phyloP scores from a whole-genome alignment of 345 rosid species.

The Eucalyptus cladocalyx region DNA sequence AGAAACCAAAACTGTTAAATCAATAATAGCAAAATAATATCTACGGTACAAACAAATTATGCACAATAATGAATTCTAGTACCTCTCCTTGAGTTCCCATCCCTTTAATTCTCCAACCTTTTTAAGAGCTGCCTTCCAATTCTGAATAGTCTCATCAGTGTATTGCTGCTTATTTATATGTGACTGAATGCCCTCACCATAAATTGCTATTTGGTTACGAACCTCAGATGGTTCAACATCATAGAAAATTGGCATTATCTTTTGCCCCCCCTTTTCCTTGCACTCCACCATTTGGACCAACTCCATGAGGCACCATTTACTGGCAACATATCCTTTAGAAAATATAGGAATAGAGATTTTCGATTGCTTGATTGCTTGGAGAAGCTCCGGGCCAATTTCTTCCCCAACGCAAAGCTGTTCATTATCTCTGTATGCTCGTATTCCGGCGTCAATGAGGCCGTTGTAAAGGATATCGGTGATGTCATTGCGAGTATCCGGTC shows the following conservation, averaged over 20 bases:
- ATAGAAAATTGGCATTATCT: not conserved
- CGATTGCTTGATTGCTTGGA: fast-evolving
- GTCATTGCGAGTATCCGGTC: too few relatives aligned
- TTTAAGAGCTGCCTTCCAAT: too few relatives aligned
- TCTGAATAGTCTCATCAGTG: too few relatives aligned
- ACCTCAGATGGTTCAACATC: fast-evolving
- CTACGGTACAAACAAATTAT: too few relatives aligned
- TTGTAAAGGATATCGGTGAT: fast-evolving
- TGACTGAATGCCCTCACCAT: fast-evolving
- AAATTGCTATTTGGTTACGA: fast-evolving
- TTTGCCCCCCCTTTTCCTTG: not conserved
- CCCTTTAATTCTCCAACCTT: too few relatives aligned
- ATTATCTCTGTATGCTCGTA: not conserved
- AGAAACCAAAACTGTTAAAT: too few relatives aligned
- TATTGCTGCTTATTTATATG: too few relatives aligned
- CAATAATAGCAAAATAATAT: fast-evolving
- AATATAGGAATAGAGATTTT: not conserved
- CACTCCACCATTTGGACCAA: not conserved
- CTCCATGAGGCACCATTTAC: not conserved
- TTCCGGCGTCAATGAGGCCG: fast-evolving
- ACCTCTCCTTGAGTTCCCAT: too few relatives aligned
- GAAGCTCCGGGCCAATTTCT: not conserved
- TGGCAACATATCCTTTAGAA: not conserved
- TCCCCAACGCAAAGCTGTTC: not conserved
- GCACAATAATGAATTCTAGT: too few relatives aligned